phyloP scores from a whole-genome alignment of 192 early-diverging fungal genomes.

The Gryganskiella cystojenkinii region DNA sequence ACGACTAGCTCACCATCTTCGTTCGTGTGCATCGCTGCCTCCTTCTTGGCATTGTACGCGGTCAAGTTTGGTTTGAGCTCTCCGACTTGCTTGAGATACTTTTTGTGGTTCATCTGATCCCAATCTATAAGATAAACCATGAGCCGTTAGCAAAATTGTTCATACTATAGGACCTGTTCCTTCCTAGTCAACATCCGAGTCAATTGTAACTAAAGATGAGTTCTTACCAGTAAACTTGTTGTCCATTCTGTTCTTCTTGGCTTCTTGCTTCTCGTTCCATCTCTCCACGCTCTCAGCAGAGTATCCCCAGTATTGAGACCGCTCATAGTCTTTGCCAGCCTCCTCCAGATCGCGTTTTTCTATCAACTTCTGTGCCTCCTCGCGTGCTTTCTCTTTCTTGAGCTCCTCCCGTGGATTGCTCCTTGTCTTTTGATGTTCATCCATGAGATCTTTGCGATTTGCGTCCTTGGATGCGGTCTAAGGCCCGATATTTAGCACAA shows the following conservation, averaged over 20 bases:
- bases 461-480: constrained; percentile 60
- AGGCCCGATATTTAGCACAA: neutral
- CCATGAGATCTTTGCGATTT: constrained; percentile 80
- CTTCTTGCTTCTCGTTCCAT: constrained; percentile 85
- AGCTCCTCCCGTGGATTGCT: constrained; percentile 72
- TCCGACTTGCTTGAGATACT: constrained; percentile 83
- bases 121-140: constrained; percentile 65
- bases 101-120: constrained; percentile 85
- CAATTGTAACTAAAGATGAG: too few relatives aligned
- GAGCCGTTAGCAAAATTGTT: neutral
- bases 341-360: constrained; percentile 69
- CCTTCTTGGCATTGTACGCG: constrained; percentile 77
- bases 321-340: constrained; percentile 85
- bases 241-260: constrained; percentile 72
- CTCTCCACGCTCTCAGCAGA: constrained; percentile 86
- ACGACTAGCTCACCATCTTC: constrained; percentile 54
- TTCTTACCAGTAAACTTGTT: constrained; percentile 82
- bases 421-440: constrained; percentile 79
- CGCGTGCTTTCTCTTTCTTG: constrained; percentile 72
- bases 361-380: constrained; percentile 80
- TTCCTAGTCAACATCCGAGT: too few relatives aligned
- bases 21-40: constrained; percentile 51
- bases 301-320: constrained; percentile 84
- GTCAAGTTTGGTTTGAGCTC: constrained; percentile 88
- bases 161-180: too few relatives aligned